Conservation (phyloP, 2,329 filamentous ascomycete genomes). For the Colletotrichum godetiae region DNA sequence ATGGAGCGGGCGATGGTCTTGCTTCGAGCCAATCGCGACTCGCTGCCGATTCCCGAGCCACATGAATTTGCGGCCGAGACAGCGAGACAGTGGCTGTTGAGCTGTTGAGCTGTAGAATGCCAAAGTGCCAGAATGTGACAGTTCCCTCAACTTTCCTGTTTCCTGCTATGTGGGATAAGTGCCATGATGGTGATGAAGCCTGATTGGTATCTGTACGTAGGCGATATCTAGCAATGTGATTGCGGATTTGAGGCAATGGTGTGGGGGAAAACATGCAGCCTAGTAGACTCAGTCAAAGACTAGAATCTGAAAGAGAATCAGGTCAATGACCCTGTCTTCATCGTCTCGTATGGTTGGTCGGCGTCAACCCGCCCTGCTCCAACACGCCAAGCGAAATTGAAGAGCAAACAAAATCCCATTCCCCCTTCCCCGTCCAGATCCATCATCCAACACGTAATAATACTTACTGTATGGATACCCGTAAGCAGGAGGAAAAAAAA, state of each 20-base stretch:
- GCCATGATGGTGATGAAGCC: neutral
- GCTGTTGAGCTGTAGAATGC: neutral
- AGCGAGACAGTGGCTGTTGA: slow-evolving; percentile 3
- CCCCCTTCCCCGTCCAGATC: too few species aligned
- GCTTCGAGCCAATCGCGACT: neutral
- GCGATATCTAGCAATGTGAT: neutral
- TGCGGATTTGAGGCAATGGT: neutral
- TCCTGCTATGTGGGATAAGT: neutral
- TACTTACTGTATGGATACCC: too few species aligned
- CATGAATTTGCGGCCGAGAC: neutral
- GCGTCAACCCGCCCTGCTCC: neutral
- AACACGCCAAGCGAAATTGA: neutral
- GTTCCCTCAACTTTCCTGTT: neutral
- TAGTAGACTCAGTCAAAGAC: neutral
- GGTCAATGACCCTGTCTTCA: neutral
- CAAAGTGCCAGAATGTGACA: too few species aligned
- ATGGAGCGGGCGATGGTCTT: neutral
- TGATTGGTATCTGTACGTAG: neutral
- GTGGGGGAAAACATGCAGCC: neutral
- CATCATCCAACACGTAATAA: neutral
- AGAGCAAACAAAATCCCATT: neutral
- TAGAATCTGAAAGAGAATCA: neutral
- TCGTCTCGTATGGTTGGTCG: neutral
- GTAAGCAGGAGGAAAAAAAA: neutral
- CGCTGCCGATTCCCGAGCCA: neutral